Conservation (phyloP, 2,329 filamentous ascomycete genomes). For the Dactylonectria estremocensis region DNA sequence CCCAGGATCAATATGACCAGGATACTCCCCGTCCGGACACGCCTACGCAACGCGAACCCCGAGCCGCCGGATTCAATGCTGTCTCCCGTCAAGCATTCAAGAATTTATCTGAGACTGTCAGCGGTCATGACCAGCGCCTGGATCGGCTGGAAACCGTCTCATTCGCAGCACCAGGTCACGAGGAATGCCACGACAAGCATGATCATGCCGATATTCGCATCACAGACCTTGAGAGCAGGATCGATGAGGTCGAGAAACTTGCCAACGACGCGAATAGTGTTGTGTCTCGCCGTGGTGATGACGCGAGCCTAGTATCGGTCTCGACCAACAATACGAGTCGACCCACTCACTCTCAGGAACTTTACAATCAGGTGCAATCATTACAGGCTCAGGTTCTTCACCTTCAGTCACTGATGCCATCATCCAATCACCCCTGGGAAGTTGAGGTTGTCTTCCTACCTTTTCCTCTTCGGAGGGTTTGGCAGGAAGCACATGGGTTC, state of each 20-base stretch:
- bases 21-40: slow-evolving; percentile 40
- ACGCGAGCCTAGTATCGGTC: slow-evolving; percentile 65
- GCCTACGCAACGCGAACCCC: slow-evolving; percentile 50
- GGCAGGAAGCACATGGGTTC: slow-evolving; percentile 67
- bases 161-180: slow-evolving; percentile 76
- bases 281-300: slow-evolving; percentile 56
- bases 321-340: slow-evolving; percentile 60
- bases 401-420: slow-evolving; percentile 75
- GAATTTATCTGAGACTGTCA: slow-evolving; percentile 67
- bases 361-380: slow-evolving; percentile 65
- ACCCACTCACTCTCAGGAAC: slow-evolving; percentile 60
- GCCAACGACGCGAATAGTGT: slow-evolving; percentile 62
- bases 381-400: slow-evolving; percentile 67
- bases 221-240: slow-evolving; percentile 76
- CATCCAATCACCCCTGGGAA: slow-evolving; percentile 76
- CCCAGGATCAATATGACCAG: slow-evolving; percentile 36
- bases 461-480: slow-evolving; percentile 73
- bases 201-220: slow-evolving; percentile 78
- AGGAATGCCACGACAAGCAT: slow-evolving; percentile 78
- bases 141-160: slow-evolving; percentile 80
- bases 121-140: slow-evolving; percentile 75
- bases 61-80: slow-evolving; percentile 37
- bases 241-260: slow-evolving; percentile 73
- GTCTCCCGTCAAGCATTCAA: slow-evolving; percentile 58
- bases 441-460: slow-evolving; percentile 84